phyloP scores from a whole-genome alignment of 345 rosid genomes.

The Lagerstroemia speciosa region DNA sequence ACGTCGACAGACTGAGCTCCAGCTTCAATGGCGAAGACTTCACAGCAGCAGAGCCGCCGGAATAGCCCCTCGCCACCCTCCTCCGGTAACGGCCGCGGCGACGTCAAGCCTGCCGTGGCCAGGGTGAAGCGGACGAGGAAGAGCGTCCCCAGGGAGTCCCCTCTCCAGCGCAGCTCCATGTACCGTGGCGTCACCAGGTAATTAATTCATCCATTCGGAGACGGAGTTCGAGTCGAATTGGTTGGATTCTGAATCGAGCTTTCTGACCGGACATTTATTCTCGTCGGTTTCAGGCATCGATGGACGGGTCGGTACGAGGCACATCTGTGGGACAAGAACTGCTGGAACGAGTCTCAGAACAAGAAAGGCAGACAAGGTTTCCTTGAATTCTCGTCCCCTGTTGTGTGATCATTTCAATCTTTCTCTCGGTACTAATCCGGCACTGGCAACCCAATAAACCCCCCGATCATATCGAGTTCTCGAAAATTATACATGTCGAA shows the following conservation, averaged over 20 bases:
- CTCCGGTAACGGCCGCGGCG: not conserved
- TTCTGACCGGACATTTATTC: not conserved
- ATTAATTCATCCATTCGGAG: too few relatives aligned
- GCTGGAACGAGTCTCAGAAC: slow-evolving; percentile 56
- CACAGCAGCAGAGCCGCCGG: slow-evolving; percentile 12
- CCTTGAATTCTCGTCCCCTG: not conserved
- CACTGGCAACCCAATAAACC: too few relatives aligned
- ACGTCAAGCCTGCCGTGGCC: not conserved
- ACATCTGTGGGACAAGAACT: slow-evolving; percentile 57
- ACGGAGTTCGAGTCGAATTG: not conserved
- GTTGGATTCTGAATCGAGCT: not conserved
- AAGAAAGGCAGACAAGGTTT: slow-evolving; percentile 63
- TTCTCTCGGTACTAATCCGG: too few relatives aligned
- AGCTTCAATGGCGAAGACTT: slow-evolving; percentile 34
- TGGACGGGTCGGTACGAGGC: slow-evolving; percentile 62
- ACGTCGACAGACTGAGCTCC: not conserved
- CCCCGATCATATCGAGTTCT: too few relatives aligned
- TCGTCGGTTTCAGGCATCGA: slow-evolving; percentile 32
- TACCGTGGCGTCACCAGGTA: slow-evolving; percentile 69
- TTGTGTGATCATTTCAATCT: too few relatives aligned
- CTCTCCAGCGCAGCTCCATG: slow-evolving; percentile 52
- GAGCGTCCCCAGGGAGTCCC: slow-evolving; percentile 42
- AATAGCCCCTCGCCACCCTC: not conserved
- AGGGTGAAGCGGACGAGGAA: slow-evolving; percentile 40
- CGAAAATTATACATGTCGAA: too few relatives aligned